Evolutionary conservation across 2,329 filamentous ascomycete species (phyloP).

Genomic region (Penicillium sp.): DNA sequence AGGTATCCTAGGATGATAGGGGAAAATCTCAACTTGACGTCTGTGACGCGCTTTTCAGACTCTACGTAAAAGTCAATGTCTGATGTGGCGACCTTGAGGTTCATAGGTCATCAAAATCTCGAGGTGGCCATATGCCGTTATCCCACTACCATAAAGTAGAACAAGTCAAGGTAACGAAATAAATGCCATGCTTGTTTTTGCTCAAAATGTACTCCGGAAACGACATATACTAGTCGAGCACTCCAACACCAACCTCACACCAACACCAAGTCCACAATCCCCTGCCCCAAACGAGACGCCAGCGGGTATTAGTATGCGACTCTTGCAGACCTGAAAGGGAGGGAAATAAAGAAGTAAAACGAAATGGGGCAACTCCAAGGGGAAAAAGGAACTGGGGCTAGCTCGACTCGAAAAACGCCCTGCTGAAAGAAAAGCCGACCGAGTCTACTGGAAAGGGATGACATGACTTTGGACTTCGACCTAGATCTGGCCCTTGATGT

Average conservation of each 20-base stretch:
- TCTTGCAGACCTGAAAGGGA: background rate
- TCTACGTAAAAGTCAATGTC: no score
- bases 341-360: background rate
- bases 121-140: no score
- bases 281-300: constrained; percentile 5
- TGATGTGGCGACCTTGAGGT: no score
- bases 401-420: constrained; percentile 4
- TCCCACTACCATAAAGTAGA: no score
- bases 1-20: no score
- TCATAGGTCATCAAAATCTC: no score
- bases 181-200: background rate
- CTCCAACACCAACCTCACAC: background rate
- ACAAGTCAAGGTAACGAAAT: background rate
- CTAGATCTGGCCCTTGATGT: constrained; percentile 92
- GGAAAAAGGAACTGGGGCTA: background rate
- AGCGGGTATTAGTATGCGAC: constrained; percentile 18
- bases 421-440: constrained; percentile 32
- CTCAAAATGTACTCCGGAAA: background rate
- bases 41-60: no score
- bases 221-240: background rate
- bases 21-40: no score
- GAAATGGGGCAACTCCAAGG: constrained; percentile 4
- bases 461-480: constrained; percentile 2
- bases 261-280: background rate
- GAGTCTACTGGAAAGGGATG: constrained; percentile 3